Base-by-base conservation (phyloP, 306 rosid genomes). In the Prosopis cineraria region DNA sequence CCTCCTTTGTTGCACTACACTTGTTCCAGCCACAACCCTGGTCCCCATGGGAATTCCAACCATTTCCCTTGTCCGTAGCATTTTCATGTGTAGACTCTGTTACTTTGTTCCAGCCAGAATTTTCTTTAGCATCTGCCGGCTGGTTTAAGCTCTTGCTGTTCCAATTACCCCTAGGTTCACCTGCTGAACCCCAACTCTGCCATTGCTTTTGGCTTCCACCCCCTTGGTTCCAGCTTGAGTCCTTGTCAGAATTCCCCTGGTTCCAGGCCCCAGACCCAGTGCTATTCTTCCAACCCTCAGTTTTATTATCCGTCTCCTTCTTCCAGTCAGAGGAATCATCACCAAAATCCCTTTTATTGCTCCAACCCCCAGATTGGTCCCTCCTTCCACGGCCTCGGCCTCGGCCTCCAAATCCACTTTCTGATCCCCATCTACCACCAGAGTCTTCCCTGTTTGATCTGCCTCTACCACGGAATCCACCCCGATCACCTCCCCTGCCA, bases 311-410 rank as follows among this genome's bases (percentile, higher is more conserved):
- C 1, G 47, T 62, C 25, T 77, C 95, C 53, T 81, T 79, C 72
- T 86, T 85, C 93, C 90, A 86, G 78, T 79, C 86, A 69, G 87
- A 55, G 40, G 84, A 68, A 76, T 72, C 82, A 77, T 81, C 85
- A 68, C 78, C 75, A 78, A 74, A 73, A 70, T 79, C 80, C 72
- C 67, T 79, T 56, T 80, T 77, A 59, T 77, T 83, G 80, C 66
- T 85, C 90, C 91, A 85, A 79, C 84, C 83, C 36, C 93, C 89
- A 60, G 83, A 63, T 56, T 83, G 88, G 72, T 86, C 93, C 82
- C 85, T 74, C 86, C 96, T 87, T 77, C 96, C 97, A n/a, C 86
- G 84, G 69, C 92, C 96, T 36, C 86, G 84, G 69, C 92, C 96
- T 36, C 97, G 70, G 68, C 92, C 90, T 10, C 91, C 86, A 44